Evolutionary conservation across 768 basidiomycete genomes (phyloP).

Genomic region (Udeniomyces megalosporus): DNA sequence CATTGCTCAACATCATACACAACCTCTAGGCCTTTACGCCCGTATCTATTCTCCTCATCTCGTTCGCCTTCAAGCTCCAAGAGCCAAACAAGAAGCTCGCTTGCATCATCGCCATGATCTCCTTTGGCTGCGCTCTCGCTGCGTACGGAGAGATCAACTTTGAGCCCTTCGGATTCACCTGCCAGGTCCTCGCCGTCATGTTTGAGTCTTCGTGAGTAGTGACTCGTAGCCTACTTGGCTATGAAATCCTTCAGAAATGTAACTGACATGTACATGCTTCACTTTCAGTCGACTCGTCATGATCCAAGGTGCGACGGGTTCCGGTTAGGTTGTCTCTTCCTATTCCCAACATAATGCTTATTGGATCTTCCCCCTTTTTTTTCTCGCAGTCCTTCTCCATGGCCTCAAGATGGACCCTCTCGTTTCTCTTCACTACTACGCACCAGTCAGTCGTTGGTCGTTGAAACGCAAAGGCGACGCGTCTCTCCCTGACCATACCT

Average conservation of each 20-base stretch:
- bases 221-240: too few species aligned
- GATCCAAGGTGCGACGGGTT: constrained; percentile 55
- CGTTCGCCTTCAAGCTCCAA: constrained; percentile 74
- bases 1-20: background rate
- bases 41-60: constrained; percentile 46
- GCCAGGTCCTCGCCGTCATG: constrained; percentile 53
- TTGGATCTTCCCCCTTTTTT: background rate
- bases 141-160: constrained; percentile 67
- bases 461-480: background rate
- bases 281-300: constrained; percentile 95
- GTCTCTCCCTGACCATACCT: too few species aligned
- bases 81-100: constrained; percentile 13
- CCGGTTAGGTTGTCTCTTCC: too few species aligned
- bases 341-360: too few species aligned
- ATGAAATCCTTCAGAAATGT: background rate
- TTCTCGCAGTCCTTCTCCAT: constrained; percentile 50
- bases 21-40: constrained; percentile 51
- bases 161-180: constrained; percentile 69
- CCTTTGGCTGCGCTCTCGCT: constrained; percentile 43
- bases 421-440: constrained; percentile 69
- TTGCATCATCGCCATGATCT: constrained; percentile 43
- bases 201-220: constrained; percentile 13
- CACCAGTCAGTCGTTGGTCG: constrained; percentile 16
- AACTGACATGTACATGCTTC: constrained; percentile 4
- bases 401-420: constrained; percentile 96